phyloP scores from a whole-genome alignment of 306 rosid species.

The Betula pendula region DNA sequence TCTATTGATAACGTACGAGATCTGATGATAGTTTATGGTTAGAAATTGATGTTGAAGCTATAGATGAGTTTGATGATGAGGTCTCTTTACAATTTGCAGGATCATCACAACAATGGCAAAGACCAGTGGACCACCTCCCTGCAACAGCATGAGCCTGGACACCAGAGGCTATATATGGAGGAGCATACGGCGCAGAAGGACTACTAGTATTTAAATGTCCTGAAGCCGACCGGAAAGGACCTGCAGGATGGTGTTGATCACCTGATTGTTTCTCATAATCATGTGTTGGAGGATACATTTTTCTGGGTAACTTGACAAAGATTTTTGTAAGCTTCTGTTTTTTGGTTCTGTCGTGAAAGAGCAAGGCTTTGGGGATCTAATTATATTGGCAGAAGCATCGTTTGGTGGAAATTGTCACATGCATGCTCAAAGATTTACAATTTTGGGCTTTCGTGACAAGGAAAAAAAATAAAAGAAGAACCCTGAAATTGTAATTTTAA shows the following conservation, averaged over 20 bases:
- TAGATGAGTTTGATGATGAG: background rate
- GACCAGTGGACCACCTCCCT: slow-evolving; percentile 62
- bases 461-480: too few species aligned
- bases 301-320: slow-evolving; percentile 9
- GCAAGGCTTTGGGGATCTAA: background rate
- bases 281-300: slow-evolving; percentile 42
- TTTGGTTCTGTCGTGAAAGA: background rate
- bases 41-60: background rate
- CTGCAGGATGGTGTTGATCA: background rate
- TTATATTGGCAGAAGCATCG: background rate
- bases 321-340: background rate
- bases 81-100: slow-evolving; percentile 55
- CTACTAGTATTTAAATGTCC: background rate
- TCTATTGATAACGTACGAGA: too few species aligned
- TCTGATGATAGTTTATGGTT: background rate
- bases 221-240: slow-evolving; percentile 19
- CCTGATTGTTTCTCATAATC: slow-evolving; percentile 35
- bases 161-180: slow-evolving; percentile 23
- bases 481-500: too few species aligned
- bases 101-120: slow-evolving; percentile 64
- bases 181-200: slow-evolving; percentile 26
- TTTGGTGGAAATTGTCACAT: background rate
- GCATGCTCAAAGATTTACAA: background rate
- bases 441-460: too few species aligned
- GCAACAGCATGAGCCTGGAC: background rate